Evolutionary conservation across 2,329 filamentous ascomycete species (phyloP), one percentile per base, ranked within the genome.

Genomic region (Shiraia bambusicola): DNA sequence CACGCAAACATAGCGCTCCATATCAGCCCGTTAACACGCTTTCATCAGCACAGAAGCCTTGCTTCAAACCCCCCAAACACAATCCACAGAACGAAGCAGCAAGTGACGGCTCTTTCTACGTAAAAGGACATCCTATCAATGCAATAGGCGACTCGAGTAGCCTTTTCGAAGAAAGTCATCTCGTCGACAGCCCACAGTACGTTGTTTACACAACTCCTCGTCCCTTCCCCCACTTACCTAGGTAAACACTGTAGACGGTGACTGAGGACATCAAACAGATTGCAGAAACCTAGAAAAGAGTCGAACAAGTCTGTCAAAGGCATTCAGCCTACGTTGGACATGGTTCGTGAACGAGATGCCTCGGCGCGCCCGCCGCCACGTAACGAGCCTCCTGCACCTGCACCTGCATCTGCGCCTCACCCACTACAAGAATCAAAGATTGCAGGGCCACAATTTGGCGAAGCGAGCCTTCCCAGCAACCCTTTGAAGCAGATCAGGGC

Each of bases 381-480:
- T 33, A 48, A 42, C 26, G 49, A 49, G 26, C 31, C 32, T 6
- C 35, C 36, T 17, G 47, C 30, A 2, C 61, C 65, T 26, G 37
- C 60, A 13, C 59, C 58, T 27, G 55, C 50, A 30, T 42, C 56
- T 9, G 39, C 46, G 2, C 40, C 59, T 1, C 54, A 66, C 22
- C 56, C 66, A 11, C 51, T 67, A 10, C 56, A 68, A 11, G 66
- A 72, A 29, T 50, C 61, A 10, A 55, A 47, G 28, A 54, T 58
- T 7, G 47, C 52, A 3, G 47, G 50, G 14, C 62, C 63, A 13
- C 74, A 82, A 54, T 84, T 83, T 56, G 81, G 81, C 37, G 76
- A 78, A 53, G 72, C 81, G 2, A 82, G 79, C 47, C 77, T 79
- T 12, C 65, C 83, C 42, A 70, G 78, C 50, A 72, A 75, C 59